These are phyloP conservation scores for Volutella citrinella DNA, from an alignment of 2,329 filamentous ascomycete species.

Conservation along the genomic window DNA sequence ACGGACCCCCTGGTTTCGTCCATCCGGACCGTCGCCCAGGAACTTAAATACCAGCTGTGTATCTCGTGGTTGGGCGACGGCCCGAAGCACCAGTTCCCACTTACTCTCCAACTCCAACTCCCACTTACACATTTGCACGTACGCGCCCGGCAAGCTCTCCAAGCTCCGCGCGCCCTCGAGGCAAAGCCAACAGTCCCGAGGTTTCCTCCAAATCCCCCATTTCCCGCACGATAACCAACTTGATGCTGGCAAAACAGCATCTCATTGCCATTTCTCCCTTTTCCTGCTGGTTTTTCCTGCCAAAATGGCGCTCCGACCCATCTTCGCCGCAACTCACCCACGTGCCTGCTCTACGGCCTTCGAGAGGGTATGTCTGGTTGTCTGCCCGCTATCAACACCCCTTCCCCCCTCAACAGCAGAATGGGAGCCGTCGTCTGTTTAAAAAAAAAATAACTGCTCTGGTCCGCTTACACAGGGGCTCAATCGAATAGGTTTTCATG, in stretches of 20 bases:
- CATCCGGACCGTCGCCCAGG: not conserved
- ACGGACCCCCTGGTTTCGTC: too few relatives aligned
- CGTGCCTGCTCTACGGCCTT: slow-evolving; percentile 96
- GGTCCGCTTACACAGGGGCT: too few relatives aligned
- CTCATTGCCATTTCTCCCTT: slow-evolving; percentile 26
- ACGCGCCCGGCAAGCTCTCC: too few relatives aligned
- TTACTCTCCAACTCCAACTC: too few relatives aligned
- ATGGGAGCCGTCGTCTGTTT: too few relatives aligned
- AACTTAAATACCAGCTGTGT: too few relatives aligned
- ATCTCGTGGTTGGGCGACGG: not conserved
- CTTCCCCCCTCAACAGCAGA: not conserved
- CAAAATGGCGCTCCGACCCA: slow-evolving; percentile 65
- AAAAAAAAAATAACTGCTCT: too few relatives aligned
- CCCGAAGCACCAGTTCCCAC: too few relatives aligned
- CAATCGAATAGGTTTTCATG: slow-evolving; percentile 80
- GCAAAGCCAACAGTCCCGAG: too few relatives aligned
- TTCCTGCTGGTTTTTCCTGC: slow-evolving; percentile 26
- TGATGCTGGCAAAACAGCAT: slow-evolving; percentile 25
- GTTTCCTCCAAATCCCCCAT: not conserved
- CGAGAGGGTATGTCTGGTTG: slow-evolving; percentile 67
- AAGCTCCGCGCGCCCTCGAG: too few relatives aligned
- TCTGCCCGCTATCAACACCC: not conserved
- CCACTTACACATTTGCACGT: too few relatives aligned
- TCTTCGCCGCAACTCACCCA: slow-evolving; percentile 93
- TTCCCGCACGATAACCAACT: slow-evolving; percentile 13